Conservation (phyloP, 805 yeast species). For the Candida awuae region DNA sequence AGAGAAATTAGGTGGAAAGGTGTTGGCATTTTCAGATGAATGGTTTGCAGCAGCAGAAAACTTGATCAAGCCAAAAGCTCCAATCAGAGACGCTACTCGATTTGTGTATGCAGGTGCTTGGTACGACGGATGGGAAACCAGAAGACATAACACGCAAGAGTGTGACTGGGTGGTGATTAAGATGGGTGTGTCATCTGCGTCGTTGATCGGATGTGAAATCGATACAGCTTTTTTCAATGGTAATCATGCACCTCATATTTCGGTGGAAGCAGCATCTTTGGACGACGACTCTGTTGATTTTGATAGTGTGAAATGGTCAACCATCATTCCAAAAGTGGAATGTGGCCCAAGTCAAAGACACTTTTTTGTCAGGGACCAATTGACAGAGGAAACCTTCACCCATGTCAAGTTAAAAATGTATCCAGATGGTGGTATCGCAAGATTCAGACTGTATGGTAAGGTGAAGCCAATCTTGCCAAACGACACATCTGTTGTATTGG, state of each 20-base stretch:
- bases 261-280: conserved; percentile 62
- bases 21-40: conserved; percentile 69
- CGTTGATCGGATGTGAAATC: conserved; percentile 72
- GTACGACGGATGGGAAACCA: conserved; percentile 99
- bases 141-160: conserved; percentile 80
- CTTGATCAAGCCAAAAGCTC: conserved; percentile 71
- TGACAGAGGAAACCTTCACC: conserved; percentile 61
- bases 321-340: conserved; percentile 58
- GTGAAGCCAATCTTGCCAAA: conserved; percentile 65
- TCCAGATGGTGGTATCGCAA: conserved; percentile 97
- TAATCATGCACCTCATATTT: conserved; percentile 85
- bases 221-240: conserved; percentile 95
- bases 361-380: conserved; percentile 55
- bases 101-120: conserved; percentile 87
- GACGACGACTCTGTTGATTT: conserved; percentile 29
- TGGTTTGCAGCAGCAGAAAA: conserved; percentile 94
- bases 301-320: conserved; percentile 51
- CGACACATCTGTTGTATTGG: conserved; percentile 41
- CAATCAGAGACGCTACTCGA: conserved; percentile 72
- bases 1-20: conserved; percentile 72
- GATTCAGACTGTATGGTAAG: conserved; percentile 82
- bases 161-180: conserved; percentile 83
- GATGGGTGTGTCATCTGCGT: conserved; percentile 79
- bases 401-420: conserved; percentile 84
- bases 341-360: conserved; percentile 90